Base-by-base conservation (phyloP, 495 filamentous ascomycete genomes). In the Sphaerosporella brunnea region DNA sequence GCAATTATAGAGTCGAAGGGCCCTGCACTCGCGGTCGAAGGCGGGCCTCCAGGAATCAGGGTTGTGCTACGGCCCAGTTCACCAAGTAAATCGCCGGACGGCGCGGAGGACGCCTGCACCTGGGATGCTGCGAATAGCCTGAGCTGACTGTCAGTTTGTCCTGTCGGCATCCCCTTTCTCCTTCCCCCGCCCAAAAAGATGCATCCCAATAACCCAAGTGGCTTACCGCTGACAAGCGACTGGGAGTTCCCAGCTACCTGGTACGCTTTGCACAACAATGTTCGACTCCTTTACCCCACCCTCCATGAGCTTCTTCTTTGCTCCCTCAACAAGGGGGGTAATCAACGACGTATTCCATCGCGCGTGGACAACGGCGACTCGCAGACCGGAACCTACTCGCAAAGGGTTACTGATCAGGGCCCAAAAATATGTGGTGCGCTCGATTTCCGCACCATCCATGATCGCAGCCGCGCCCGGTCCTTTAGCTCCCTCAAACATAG, bases 1-100 rank as follows among this genome's bases (percentile, higher is more conserved):
- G 90, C 86, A 50, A 97, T 83, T 40, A 96, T 74, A 30, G 92
- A 87, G 61, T 95, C 85, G 61, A 95, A 95, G 7, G 83, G 77
- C 15, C 71, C 69, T 45, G 66, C 63, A 21, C 66, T 70, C 0
- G 65, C 52, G 7, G 66, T 54, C 3, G 50, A 47, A 7, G 54
- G 50, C 2, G 66, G 32, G 36, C 58, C 39, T 26, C 53, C 57
- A 15, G 58, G 52, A 23, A 61, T 41, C 36, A 55, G 56, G 37
- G 60, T 50, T 50, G 59, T 36, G 32, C 51, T 54, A 34, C 56
- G 58, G 16, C 58, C 58, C 2, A 78, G 78, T 43, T 64, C 58
- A 53, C 79, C 79, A 37, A 86, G 73, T 8, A 95, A 72, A 65
- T 94, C 88, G 5, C 83, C 82, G 26, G 84, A 82, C 40, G 78